Conservation (phyloP, 2,329 filamentous ascomycete species). For the Verticillium klebahnii region DNA sequence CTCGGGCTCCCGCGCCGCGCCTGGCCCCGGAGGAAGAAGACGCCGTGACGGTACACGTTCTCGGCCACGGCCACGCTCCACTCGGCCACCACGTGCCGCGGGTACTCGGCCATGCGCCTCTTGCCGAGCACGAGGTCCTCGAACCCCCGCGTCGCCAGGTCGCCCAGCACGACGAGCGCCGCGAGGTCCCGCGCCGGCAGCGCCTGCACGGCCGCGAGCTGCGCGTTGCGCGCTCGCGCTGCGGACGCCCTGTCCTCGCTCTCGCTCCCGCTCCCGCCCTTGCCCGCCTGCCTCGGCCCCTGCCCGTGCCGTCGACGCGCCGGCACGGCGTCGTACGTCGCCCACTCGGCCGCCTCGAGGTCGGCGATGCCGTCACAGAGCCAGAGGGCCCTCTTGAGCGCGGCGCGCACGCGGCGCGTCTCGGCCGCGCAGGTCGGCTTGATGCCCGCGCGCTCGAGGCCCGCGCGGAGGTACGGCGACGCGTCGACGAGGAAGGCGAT, state of each 20-base stretch:
- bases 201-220: conserved; percentile 4
- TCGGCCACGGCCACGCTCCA: conserved; percentile 10
- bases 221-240: conserved; percentile 4
- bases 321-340: background rate
- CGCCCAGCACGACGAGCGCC: conserved; percentile 5
- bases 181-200: conserved; percentile 6
- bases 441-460: background rate
- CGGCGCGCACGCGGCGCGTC: background rate
- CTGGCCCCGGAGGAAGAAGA: conserved; percentile 10
- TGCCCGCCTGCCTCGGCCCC: background rate
- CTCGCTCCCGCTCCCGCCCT: too few species aligned
- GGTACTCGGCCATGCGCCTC: background rate
- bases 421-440: background rate
- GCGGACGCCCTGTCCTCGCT: background rate
- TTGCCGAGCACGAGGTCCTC: background rate
- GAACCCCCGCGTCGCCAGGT: conserved; percentile 10
- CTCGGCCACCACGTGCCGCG: conserved; percentile 1
- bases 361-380: conserved; percentile 9
- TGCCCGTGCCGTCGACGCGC: background rate
- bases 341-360: conserved; percentile 5
- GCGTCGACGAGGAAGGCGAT: conserved; percentile 8
- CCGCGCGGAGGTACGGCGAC: conserved; percentile 3
- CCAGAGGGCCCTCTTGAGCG: conserved; percentile 8
- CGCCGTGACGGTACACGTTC: conserved; percentile 10
- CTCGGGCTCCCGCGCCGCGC: background rate